Evolutionary conservation across 2,329 filamentous ascomycete species (phyloP), one percentile per base, ranked within the genome.

Genomic region (Chalaropsis thielavioides): DNA sequence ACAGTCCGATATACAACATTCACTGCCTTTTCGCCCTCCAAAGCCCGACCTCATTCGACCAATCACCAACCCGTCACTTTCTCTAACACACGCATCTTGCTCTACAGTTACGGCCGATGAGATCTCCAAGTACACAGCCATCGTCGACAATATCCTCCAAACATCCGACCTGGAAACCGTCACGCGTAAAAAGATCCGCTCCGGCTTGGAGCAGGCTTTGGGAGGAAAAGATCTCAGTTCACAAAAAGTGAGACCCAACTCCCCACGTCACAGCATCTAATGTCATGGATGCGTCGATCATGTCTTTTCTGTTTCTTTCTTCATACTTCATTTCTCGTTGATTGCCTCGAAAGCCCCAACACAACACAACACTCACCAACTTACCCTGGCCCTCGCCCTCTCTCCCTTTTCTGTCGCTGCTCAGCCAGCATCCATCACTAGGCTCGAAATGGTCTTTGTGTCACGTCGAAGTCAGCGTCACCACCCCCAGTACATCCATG

Each of bases 121-220:
- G 70, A 75, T 75, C 69, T 68, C 72, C 65, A 75, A 77, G 69
- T 85, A 83, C 72, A 84, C 80, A 63, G 74, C 75, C 64, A 79
- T 85, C 69, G 84, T 86, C 72, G 83, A 86, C 70, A 76, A 73
- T 49, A 85, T 86, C 68, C 78, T 86, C 24, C 76, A 76, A 31
- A 80, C 77, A 11, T 80, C 81, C 64, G 81, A 86, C 69, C 79
- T 86, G 49, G 77, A 81, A 69, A 85, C 83, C n/a, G 81, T 86
- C 63, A 83, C 83, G 35, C 79, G 82, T 67, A 86, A 85, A 72
- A 83, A 82, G 74, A 80, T 86, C 66, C 80, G 83, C 63, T 77
- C 80, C 69, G 80, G 79, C 1, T 74, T 86, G 54, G 80, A 85
- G 72, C 72, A 74, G 60, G 77, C 78, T 31, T 74, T 85, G 17